phyloP scores from a whole-genome alignment of 2,329 filamentous ascomycete genomes.

The Colletotrichum plurivorum region DNA sequence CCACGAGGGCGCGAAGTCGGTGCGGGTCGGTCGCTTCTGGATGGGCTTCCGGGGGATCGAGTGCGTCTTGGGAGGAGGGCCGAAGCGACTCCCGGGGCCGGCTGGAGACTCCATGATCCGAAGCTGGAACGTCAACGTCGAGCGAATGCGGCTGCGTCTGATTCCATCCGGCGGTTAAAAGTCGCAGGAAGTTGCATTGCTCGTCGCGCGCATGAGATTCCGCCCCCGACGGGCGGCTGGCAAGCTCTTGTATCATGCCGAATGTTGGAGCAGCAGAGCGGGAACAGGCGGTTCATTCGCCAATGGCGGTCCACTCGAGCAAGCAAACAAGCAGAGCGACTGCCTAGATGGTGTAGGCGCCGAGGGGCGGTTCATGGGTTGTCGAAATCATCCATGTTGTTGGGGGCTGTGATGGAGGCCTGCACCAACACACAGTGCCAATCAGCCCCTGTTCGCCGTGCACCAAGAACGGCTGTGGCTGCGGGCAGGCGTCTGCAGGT shows the following conservation, averaged over 20 bases:
- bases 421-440: slow-evolving; percentile 17
- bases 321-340: background rate
- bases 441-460: background rate
- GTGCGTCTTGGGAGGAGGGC: slow-evolving; percentile 2
- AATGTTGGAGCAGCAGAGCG: background rate
- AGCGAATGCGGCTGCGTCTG: background rate
- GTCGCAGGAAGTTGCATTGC: background rate
- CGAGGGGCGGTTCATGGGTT: background rate
- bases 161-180: slow-evolving; percentile 6
- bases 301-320: background rate
- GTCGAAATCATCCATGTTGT: background rate
- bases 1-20: background rate
- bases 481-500: slow-evolving; percentile 10
- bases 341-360: background rate
- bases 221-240: slow-evolving; percentile 5
- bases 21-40: background rate
- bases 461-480: slow-evolving; percentile 8
- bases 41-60: slow-evolving; percentile 2
- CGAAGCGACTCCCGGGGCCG: background rate
- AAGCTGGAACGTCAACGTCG: background rate
- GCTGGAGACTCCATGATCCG: background rate
- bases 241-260: slow-evolving; percentile 16
- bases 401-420: slow-evolving; percentile 18
- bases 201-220: background rate
- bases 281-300: slow-evolving; percentile 1